These are phyloP conservation scores for Thalia dealbata DNA, from an alignment of 176 grass and related monocot species.

Conservation along the genomic window DNA sequence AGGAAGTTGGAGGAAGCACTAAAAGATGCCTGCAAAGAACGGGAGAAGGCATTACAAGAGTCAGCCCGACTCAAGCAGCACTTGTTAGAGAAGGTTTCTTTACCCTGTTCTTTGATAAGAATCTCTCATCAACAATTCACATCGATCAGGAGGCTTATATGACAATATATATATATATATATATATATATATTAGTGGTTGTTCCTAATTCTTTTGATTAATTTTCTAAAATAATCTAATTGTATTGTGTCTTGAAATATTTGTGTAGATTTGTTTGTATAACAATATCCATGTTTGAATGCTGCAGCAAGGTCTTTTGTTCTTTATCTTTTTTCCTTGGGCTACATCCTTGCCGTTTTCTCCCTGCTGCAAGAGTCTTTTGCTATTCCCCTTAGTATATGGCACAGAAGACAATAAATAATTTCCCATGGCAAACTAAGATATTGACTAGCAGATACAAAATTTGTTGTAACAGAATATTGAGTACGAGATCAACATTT, in stretches of 20 bases:
- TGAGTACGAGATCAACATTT: too few relatives aligned
- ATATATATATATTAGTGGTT: background rate
- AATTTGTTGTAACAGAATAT: too few relatives aligned
- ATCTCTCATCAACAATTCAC: background rate
- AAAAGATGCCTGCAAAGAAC: conserved; percentile 39
- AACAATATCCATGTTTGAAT: background rate
- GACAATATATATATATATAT: too few relatives aligned
- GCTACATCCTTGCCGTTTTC: background rate
- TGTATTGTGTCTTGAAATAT: background rate
- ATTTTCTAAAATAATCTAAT: background rate
- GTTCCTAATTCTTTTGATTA: background rate
- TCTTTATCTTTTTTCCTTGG: background rate
- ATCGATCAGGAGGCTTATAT: background rate
- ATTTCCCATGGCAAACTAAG: background rate
- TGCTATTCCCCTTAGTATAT: background rate
- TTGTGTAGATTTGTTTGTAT: background rate
- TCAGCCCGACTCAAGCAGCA: conserved; percentile 83
- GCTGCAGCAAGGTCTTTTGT: background rate
- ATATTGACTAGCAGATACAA: too few relatives aligned
- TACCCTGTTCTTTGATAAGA: background rate
- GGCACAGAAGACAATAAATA: background rate
- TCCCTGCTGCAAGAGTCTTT: background rate
- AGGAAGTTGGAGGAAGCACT: conserved; percentile 43
- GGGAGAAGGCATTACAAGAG: conserved; percentile 75
- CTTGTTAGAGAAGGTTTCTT: conserved; percentile 75